Percentiles rank a stretch among this genome's conserved stretches.
phyloP scores from a whole-genome alignment of 1,284 basidiomycete genomes.

The Austroboletus niveus region DNA sequence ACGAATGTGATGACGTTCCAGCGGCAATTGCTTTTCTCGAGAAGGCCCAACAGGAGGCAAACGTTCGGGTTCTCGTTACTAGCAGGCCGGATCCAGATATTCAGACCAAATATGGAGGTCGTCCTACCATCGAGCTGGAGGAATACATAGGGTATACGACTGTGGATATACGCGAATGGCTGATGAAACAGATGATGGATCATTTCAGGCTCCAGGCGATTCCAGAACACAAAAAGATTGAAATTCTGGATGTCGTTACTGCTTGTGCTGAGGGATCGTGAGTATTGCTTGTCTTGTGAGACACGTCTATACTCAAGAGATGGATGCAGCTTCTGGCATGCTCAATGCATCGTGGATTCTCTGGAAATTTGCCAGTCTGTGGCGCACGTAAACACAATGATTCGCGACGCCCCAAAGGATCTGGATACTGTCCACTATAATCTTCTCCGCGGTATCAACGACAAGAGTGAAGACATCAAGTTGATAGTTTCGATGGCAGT shows the following conservation, averaged over 20 bases:
- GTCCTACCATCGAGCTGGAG: conserved; percentile 22
- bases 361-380: conserved; percentile 26
- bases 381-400: conserved; percentile 22
- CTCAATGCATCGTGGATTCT: conserved; percentile 28
- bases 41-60: conserved; percentile 19
- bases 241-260: conserved; percentile 20
- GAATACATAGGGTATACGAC: conserved; percentile 21
- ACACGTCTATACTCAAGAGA: conserved; percentile 1
- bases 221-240: conserved; percentile 23
- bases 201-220: conserved; percentile 23
- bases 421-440: conserved; percentile 23
- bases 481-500: conserved; percentile 25
- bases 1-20: conserved; percentile 25
- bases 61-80: conserved; percentile 24
- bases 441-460: conserved; percentile 22
- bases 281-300: conserved; percentile 3
- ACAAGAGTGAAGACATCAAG: conserved; percentile 26
- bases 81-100: conserved; percentile 25
- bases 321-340: conserved; percentile 25
- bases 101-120: conserved; percentile 13
- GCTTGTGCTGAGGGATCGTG: conserved; percentile 19
- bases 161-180: conserved; percentile 25
- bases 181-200: conserved; percentile 26
- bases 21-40: conserved; percentile 25
- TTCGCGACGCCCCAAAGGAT: conserved; percentile 18